Conservation (phyloP, 257 asterid species). For the Sherardia arvensis region DNA sequence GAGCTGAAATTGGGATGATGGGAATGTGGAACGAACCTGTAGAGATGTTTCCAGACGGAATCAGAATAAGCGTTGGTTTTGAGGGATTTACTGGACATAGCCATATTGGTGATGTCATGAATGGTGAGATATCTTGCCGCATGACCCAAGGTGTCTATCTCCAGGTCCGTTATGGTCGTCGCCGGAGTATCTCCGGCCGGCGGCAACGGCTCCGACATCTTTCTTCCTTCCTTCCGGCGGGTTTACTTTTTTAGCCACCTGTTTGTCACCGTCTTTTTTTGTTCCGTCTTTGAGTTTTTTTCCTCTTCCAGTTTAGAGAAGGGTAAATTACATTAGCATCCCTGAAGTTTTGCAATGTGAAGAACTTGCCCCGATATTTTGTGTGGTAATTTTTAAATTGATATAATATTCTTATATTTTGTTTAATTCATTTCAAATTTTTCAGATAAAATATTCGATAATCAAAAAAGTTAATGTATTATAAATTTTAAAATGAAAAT, state of each 20-base stretch:
- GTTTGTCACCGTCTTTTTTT: not conserved
- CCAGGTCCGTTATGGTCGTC: constrained; percentile 42
- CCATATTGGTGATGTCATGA: constrained; percentile 55
- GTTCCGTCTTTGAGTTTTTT: not conserved
- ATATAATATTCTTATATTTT: too few relatives aligned
- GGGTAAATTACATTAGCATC: not conserved
- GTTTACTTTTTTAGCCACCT: not conserved
- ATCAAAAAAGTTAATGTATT: too few relatives aligned
- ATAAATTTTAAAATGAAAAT: too few relatives aligned
- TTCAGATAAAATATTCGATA: too few relatives aligned
- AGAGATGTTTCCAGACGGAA: constrained; percentile 55
- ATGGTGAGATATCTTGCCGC: constrained; percentile 46
- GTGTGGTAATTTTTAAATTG: too few relatives aligned
- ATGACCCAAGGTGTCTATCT: constrained; percentile 43
- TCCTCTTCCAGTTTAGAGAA: not conserved
- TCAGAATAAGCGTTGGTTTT: constrained; percentile 55
- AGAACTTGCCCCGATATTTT: not conserved
- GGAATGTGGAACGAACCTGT: constrained; percentile 33
- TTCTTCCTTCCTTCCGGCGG: not conserved
- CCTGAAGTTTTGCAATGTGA: not conserved
- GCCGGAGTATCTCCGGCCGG: constrained; percentile 31
- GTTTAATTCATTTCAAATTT: too few relatives aligned
- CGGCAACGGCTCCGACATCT: constrained; percentile 26
- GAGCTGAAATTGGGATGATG: not conserved
- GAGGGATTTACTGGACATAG: constrained; percentile 54